phyloP scores from a whole-genome alignment of 2,329 filamentous ascomycete species.

The Botrytis byssoidea region DNA sequence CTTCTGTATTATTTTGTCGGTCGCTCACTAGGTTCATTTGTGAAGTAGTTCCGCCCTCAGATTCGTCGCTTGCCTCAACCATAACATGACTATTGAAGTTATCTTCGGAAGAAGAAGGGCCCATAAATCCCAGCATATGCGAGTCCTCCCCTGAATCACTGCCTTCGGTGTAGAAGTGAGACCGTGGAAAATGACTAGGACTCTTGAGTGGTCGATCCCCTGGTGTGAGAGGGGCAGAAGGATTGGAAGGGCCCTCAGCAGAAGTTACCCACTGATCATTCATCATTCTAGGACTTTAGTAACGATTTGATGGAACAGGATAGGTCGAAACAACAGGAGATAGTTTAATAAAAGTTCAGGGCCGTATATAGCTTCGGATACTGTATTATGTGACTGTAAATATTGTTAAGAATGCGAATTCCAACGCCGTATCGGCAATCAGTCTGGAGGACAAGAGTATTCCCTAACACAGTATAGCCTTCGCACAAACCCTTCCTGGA shows the following conservation, averaged over 20 bases:
- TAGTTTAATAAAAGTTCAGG: background rate
- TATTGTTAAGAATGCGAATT: background rate
- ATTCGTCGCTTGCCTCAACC: slow-evolving; percentile 11
- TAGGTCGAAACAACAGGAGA: background rate
- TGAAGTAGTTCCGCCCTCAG: slow-evolving; percentile 10
- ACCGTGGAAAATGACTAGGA: slow-evolving; percentile 18
- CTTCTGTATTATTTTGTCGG: background rate
- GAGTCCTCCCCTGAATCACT: slow-evolving; percentile 21
- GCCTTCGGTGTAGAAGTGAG: slow-evolving; percentile 18
- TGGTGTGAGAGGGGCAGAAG: background rate
- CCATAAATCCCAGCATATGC: slow-evolving; percentile 18
- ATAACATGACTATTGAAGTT: slow-evolving; percentile 21
- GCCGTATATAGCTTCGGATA: background rate
- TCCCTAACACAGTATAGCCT: background rate
- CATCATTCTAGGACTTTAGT: background rate
- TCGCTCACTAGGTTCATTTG: background rate
- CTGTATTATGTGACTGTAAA: slow-evolving; percentile 4
- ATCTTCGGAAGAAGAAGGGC: slow-evolving; percentile 20
- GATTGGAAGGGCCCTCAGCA: slow-evolving; percentile 1
- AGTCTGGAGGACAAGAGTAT: background rate
- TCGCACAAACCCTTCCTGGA: background rate
- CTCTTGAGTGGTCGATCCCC: slow-evolving; percentile 8
- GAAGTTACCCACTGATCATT: slow-evolving; percentile 11
- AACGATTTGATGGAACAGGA: background rate
- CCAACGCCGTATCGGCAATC: background rate